phyloP scores from a whole-genome alignment of 139 green algal genomes.

The Picochlorum sp. region DNA sequence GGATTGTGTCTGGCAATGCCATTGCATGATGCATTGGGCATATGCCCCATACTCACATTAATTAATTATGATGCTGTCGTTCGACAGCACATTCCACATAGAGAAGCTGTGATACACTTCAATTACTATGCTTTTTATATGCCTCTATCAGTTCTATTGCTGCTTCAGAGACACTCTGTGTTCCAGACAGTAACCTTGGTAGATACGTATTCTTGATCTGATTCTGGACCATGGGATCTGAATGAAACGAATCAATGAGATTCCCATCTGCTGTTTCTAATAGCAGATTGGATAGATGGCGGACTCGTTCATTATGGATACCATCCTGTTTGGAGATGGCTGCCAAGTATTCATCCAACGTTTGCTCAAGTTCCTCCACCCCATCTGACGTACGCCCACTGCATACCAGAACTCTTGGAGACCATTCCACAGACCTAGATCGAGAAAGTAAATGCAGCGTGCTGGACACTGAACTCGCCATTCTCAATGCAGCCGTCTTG shows the following conservation, averaged over 20 bases:
- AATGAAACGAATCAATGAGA: conserved; percentile 22
- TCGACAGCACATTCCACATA: background rate
- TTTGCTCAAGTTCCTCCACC: conserved; percentile 18
- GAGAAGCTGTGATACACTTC: background rate
- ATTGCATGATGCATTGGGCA: too few relatives aligned
- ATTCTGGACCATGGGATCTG: background rate
- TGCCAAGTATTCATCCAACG: conserved; percentile 18
- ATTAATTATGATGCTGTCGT: too few relatives aligned
- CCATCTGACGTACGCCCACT: conserved; percentile 24
- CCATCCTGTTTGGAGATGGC: conserved; percentile 17
- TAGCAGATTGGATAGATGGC: conserved; percentile 17
- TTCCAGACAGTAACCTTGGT: background rate
- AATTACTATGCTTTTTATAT: background rate
- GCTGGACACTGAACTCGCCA: conserved; percentile 14
- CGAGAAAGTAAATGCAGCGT: conserved; percentile 23
- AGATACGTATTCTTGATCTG: background rate
- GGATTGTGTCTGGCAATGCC: too few relatives aligned
- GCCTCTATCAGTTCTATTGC: background rate
- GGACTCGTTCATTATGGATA: conserved; percentile 4
- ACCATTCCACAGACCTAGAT: conserved; percentile 8
- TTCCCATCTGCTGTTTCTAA: conserved; percentile 28
- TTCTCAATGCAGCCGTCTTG: conserved; percentile 16
- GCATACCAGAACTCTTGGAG: conserved; percentile 10
- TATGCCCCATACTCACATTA: too few relatives aligned
- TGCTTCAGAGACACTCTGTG: conserved; percentile 1